A percentile compares a stretch with the other conserved stretches of the same genome.
Conservation (phyloP, 176 grass and related monocot species). For the Eremochloa ophiuroides region DNA sequence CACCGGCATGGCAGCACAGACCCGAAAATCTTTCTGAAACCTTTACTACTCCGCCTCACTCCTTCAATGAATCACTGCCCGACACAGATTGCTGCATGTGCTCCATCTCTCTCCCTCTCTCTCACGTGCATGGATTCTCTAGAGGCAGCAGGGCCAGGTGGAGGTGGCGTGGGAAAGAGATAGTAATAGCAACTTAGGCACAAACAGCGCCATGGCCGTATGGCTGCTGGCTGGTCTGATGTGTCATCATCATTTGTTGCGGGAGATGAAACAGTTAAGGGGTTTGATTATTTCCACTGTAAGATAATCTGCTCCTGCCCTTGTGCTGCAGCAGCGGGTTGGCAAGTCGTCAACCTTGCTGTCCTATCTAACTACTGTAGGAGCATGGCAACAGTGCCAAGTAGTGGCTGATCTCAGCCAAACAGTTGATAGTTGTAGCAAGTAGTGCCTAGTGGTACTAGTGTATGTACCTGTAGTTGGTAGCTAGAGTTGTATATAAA, state of each 20-base stretch:
- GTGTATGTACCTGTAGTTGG: too few relatives aligned
- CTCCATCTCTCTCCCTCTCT: not conserved
- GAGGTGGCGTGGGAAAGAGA: not conserved
- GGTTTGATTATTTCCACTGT: too few relatives aligned
- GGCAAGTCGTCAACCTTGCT: too few relatives aligned
- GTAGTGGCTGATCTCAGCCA: too few relatives aligned
- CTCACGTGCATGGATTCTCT: not conserved
- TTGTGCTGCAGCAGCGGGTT: too few relatives aligned
- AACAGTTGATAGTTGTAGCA: too few relatives aligned
- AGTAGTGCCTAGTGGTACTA: too few relatives aligned
- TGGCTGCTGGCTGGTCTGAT: not conserved
- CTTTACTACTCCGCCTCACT: not conserved
- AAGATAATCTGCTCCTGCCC: too few relatives aligned
- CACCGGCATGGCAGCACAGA: not conserved
- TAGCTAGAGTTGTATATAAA: too few relatives aligned
- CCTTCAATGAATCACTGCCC: not conserved
- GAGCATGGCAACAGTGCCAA: too few relatives aligned
- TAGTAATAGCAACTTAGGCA: not conserved
- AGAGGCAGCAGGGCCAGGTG: not conserved
- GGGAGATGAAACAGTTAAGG: not conserved
- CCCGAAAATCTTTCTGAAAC: too few relatives aligned
- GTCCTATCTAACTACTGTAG: too few relatives aligned
- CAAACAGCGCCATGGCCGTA: not conserved
- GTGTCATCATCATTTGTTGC: not conserved
- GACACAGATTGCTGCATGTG: not conserved